These are phyloP conservation scores for Chaetothyriales sp. DNA, from an alignment of 2,329 filamentous ascomycete species.

Conservation along the genomic window DNA sequence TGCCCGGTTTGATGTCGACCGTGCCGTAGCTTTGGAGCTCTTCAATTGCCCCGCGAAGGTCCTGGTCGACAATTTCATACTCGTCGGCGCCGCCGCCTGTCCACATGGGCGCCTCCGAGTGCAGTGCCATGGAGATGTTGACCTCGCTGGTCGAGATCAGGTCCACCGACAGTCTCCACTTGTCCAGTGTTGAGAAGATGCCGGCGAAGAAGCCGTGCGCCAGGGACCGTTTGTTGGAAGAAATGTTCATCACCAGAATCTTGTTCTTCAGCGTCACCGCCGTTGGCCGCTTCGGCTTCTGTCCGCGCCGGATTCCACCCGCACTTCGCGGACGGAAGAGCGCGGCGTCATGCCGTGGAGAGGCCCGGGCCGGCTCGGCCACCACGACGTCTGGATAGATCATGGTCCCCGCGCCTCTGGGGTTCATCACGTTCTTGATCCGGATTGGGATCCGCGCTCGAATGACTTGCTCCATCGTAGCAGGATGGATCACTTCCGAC, in stretches of 20 bases:
- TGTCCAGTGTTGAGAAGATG: slow-evolving; percentile 84
- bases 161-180: slow-evolving; percentile 78
- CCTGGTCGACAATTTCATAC: slow-evolving; percentile 43
- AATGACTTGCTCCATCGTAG: slow-evolving; percentile 91
- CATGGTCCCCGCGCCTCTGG: slow-evolving; percentile 47
- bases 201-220: slow-evolving; percentile 92
- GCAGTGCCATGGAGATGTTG: slow-evolving; percentile 92
- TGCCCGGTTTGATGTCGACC: slow-evolving; percentile 76
- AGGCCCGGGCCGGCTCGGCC: slow-evolving; percentile 31
- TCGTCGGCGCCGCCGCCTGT: slow-evolving; percentile 35
- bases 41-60: slow-evolving; percentile 51
- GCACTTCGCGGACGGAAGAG: slow-evolving; percentile 35
- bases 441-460: slow-evolving; percentile 52
- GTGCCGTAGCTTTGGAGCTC: slow-evolving; percentile 72
- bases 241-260: slow-evolving; percentile 93
- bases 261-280: slow-evolving; percentile 95
- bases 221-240: slow-evolving; percentile 91
- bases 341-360: slow-evolving; percentile 46
- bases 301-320: slow-evolving; percentile 35
- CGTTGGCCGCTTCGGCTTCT: slow-evolving; percentile 59
- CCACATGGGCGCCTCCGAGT: slow-evolving; percentile 53
- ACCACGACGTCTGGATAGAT: slow-evolving; percentile 58
- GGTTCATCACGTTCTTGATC: slow-evolving; percentile 59
- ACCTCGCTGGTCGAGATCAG: slow-evolving; percentile 94
- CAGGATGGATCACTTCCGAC: slow-evolving; percentile 93